A percentile compares a stretch with the other conserved stretches of the same genome.
phyloP scores from a whole-genome alignment of 2,329 filamentous ascomycete genomes.

The Xylariaceae sp. region DNA sequence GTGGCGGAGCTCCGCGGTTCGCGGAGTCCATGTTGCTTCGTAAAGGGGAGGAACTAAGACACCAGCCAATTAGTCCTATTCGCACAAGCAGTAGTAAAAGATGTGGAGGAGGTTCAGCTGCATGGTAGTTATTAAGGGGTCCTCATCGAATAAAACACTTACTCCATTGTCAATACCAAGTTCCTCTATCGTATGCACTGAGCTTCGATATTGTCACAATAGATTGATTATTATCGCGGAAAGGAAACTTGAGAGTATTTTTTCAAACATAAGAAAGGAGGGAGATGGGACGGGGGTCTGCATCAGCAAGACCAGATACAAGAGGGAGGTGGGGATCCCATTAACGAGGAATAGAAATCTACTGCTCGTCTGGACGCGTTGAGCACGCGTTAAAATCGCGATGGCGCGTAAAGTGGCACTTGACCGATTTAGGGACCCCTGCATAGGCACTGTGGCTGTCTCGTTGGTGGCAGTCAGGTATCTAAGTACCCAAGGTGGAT shows the following conservation, averaged over 20 bases:
- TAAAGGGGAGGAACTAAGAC: conserved; percentile 66
- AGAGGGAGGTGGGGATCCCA: conserved; percentile 2
- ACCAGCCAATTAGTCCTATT: conserved; percentile 1
- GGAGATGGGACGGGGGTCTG: neutral
- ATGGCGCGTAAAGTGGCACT: conserved; percentile 54
- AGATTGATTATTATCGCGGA: neutral
- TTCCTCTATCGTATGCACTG: neutral
- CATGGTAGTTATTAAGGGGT: too few species aligned
- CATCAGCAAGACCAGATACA: neutral
- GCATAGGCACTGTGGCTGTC: conserved; percentile 28
- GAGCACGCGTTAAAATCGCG: conserved; percentile 20
- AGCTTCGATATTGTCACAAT: neutral
- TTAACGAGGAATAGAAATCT: too few species aligned
- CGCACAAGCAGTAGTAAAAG: too few species aligned
- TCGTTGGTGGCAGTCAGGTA: conserved; percentile 34
- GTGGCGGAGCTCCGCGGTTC: conserved; percentile 71
- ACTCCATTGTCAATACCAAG: conserved; percentile 12
- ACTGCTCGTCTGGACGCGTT: too few species aligned
- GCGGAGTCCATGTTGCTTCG: conserved; percentile 81
- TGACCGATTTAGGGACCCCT: neutral
- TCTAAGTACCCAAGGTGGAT: neutral
- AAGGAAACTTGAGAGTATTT: neutral
- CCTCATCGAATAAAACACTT: neutral
- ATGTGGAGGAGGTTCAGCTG: neutral
- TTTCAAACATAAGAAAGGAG: neutral